Conservation (phyloP, 75 land plant genomes). For the Selaginella moellendorffii region DNA sequence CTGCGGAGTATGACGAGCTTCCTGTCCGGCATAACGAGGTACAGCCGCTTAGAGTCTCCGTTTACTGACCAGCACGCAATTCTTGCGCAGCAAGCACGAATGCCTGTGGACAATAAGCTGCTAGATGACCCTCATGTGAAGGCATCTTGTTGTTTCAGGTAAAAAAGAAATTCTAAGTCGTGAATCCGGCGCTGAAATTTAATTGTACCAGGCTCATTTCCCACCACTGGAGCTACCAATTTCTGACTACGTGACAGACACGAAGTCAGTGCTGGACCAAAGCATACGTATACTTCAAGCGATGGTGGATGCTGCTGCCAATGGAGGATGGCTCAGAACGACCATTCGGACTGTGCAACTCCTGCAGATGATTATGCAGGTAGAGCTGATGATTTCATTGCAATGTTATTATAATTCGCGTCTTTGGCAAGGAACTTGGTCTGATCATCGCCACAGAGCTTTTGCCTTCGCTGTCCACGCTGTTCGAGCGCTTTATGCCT, state of each 20-base stretch:
- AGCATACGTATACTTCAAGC: slow-evolving; percentile 96
- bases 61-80: slow-evolving; percentile 6
- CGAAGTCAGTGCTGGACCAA: slow-evolving; percentile 95
- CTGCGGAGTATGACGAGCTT: slow-evolving; percentile 91
- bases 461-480: slow-evolving; percentile 17
- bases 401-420: no score
- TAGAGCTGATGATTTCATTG: no score
- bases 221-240: slow-evolving; percentile 72
- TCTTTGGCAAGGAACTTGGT: no score
- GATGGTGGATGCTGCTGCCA: slow-evolving; percentile 96
- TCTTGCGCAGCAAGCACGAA: slow-evolving; percentile 48
- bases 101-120: slow-evolving; percentile 43
- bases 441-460: slow-evolving; percentile 32
- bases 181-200: no score
- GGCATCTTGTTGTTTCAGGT: slow-evolving; percentile 88
- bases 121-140: slow-evolving; percentile 97
- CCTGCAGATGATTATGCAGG: slow-evolving; percentile 98
- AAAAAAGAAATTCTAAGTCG: neutral
- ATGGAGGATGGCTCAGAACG: slow-evolving; percentile 93
- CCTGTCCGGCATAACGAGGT: slow-evolving; percentile 99
- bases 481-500: slow-evolving; percentile 16
- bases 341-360: slow-evolving; percentile 74
- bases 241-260: slow-evolving; percentile 84
- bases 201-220: slow-evolving; percentile 99
- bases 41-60: neutral